These are phyloP conservation scores for Toxicodendron radicans DNA, from an alignment of 345 rosid genomes.

Conservation along the genomic window DNA sequence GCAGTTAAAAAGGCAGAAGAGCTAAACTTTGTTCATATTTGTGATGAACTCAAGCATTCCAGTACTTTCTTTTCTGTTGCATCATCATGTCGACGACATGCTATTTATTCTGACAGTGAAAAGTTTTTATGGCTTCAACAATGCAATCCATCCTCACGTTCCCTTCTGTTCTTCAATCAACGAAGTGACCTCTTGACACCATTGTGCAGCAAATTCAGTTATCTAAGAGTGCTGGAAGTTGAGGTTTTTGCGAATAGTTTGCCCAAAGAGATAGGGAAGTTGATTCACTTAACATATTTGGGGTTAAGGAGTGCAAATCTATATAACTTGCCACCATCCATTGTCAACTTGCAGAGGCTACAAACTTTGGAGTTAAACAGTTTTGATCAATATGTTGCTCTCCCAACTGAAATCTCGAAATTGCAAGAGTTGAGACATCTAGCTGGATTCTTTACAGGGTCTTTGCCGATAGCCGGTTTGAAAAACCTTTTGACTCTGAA, in stretches of 20 bases:
- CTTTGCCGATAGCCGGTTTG: background rate
- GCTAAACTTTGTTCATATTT: background rate
- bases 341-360: constrained; percentile 1
- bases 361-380: background rate
- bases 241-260: background rate
- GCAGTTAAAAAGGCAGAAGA: background rate
- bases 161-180: background rate
- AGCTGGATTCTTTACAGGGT: background rate
- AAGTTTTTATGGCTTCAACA: background rate
- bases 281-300: constrained; percentile 4
- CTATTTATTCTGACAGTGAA: background rate
- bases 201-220: background rate
- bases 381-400: fast-evolving
- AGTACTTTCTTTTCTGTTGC: background rate
- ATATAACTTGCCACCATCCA: background rate
- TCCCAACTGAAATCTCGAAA: background rate
- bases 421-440: constrained; percentile 3
- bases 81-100: background rate
- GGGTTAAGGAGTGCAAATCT: background rate
- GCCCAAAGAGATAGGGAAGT: background rate
- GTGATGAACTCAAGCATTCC: background rate
- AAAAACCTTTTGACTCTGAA: constrained; percentile 6
- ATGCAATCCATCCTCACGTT: background rate
- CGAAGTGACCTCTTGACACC: too few relatives aligned
- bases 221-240: background rate